phyloP scores from a whole-genome alignment of 2,329 filamentous ascomycete genomes.

The Ascosphaera pollenicola region DNA sequence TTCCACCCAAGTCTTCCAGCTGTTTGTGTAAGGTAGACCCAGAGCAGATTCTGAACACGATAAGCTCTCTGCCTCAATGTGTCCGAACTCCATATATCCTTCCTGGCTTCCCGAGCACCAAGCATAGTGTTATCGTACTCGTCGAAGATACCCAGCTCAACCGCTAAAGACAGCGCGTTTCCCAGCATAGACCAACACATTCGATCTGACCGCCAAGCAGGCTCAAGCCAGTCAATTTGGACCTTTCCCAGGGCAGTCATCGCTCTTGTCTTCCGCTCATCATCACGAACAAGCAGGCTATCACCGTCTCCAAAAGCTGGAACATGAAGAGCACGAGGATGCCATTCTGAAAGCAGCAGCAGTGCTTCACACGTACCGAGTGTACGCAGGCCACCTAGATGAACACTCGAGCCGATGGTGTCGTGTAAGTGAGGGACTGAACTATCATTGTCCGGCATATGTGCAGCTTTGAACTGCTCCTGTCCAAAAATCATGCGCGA shows the following conservation, averaged over 20 bases:
- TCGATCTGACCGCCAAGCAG: conserved; percentile 30
- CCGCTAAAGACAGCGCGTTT: conserved; percentile 28
- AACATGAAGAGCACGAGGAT: conserved; percentile 31
- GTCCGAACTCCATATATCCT: conserved; percentile 10
- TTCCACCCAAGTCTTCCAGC: conserved; percentile 23
- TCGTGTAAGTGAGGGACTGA: conserved; percentile 2
- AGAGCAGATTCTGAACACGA: conserved; percentile 19
- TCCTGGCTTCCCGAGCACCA: conserved; percentile 6
- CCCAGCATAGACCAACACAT: conserved; percentile 40
- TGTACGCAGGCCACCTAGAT: conserved; percentile 47
- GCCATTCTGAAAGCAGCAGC: conserved; percentile 33
- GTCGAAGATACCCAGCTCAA: conserved; percentile 30
- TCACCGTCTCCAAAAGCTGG: conserved; percentile 31
- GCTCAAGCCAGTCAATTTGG: conserved; percentile 32
- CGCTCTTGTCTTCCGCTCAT: conserved; percentile 15
- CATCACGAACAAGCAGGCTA: conserved; percentile 29
- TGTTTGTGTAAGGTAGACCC: conserved; percentile 29
- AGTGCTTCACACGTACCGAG: conserved; percentile 46
- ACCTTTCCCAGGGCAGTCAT: conserved; percentile 19
- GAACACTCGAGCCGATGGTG: conserved; percentile 5
- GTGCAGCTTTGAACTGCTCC: conserved; percentile 64
- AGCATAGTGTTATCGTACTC: conserved; percentile 22
- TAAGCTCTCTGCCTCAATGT: conserved; percentile 12
- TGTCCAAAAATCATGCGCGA: conserved; percentile 81
- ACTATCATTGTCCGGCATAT: conserved; percentile 37